Base-by-base conservation (phyloP, 163 green algal species). In the Scenedesmus sp. region DNA sequence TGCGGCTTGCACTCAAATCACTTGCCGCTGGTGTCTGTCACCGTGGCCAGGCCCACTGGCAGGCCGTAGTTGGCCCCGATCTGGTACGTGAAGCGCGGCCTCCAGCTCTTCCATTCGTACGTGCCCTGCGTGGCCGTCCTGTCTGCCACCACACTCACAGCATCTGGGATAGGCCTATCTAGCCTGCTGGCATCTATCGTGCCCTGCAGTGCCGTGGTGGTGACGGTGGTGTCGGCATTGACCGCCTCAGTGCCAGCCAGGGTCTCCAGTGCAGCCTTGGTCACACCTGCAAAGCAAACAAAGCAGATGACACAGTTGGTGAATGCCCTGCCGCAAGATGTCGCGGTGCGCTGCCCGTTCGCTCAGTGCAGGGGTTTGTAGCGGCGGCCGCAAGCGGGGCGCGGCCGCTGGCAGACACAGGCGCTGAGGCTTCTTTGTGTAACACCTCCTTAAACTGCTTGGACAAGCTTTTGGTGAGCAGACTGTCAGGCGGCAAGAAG, bases 51-150 rank as follows among this genome's bases (percentile, higher is more conserved):
- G 9, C 84, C 84, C 6, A 60, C n/a, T 18, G 59, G 57, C 57
- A 88, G 56, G 3, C 84, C 84, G 26, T 60, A 88, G 59, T 88
- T 88, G 57, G 70, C 57, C 2, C 84, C 84, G 46, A 60, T 34
- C 8, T 62, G 57, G 20, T 88, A 88, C 0, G 84, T 88, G 34
- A 59, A 79, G 8, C 20, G 52, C 3, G 84, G 84, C 26, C 34
- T 16, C 23, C 52, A 62, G 10, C 57, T 88, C 34, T 52, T 88
- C n/a, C 84, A 34, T 10, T 88, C 84, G 20, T 88, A 88, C 16
- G 84, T 88, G 23, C 84, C 84, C 7, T 56, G 10, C 10, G 59
- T 26, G 16, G 23, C 84, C 20, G 84, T 88, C 9, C 23, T 60
- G 20, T 88, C 84, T 10, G 73, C 23, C 34, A 10, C 55, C n/a